Evolutionary conservation across 2,329 filamentous ascomycete species (phyloP).

Genomic region (Helminthosporium solani): DNA sequence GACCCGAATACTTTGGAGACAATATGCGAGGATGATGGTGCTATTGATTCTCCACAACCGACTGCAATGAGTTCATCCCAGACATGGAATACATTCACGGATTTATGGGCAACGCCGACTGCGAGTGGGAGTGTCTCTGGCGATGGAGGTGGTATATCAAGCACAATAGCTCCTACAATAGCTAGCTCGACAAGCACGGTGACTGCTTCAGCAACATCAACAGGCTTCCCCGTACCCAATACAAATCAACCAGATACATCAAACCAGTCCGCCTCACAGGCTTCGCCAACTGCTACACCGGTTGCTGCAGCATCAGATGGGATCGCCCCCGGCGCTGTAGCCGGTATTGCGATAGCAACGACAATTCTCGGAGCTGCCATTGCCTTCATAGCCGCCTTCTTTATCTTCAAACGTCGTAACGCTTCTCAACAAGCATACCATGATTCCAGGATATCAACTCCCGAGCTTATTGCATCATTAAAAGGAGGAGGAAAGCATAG

Average conservation of each 20-base stretch:
- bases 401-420: conserved; percentile 31
- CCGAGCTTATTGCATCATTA: conserved; percentile 25
- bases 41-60: background rate
- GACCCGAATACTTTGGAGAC: background rate
- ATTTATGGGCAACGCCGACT: background rate
- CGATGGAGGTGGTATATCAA: background rate
- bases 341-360: conserved; percentile 24
- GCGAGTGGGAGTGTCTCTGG: background rate
- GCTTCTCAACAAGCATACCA: conserved; percentile 11
- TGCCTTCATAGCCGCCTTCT: conserved; percentile 29
- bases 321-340: conserved; percentile 18
- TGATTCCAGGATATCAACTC: conserved; percentile 15
- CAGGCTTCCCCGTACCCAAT: background rate
- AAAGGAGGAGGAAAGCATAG: conserved; percentile 18
- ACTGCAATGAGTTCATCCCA: background rate
- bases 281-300: background rate
- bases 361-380: conserved; percentile 30
- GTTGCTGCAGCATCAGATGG: conserved; percentile 1
- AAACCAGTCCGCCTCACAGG: background rate
- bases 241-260: background rate
- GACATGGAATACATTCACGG: background rate
- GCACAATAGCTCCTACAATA: background rate
- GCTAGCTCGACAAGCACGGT: background rate
- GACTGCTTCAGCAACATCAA: background rate
- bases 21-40: background rate